Base-by-base conservation (phyloP, 129 eudicot genomes). In the Ambrosia artemisiifolia region DNA sequence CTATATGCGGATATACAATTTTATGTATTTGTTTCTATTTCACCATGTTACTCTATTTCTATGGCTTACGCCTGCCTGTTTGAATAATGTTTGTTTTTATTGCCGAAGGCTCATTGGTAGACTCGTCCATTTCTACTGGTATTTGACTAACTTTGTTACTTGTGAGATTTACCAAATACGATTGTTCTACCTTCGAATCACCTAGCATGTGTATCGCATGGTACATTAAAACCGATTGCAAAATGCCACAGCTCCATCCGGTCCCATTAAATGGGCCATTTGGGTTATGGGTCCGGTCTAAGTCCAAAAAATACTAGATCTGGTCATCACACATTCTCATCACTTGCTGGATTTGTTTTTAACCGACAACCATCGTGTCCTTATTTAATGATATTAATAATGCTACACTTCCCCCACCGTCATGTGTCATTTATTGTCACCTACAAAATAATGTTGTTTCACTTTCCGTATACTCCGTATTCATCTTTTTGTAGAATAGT, bases 391-490 rank as follows among this genome's bases (percentile, higher is more conserved):
- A 40, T 40, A 50, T 73, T 65, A 65, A 63, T 74, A 72, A 63
- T 55, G 68, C 56, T 40, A 61, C 28, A 42, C 17, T 32, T 59
- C 18, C 47, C 66, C 78, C 92, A 82, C 92, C 96, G 94, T 84
- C 94, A 80, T 63, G 73, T 56, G 11, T 40, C 42, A 54, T 12
- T 40, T 55, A 71, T 24, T 55, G 69, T 42, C 74, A 67, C 63
- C 86, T 50, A 51, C 35, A 68, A 73, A 51, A 50, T 77, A 53
- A 36, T 46, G 46, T 66, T 17, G 44, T 44, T 75, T 70, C 63
- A 18, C 67, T 62, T 80, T 85, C 84, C 86, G 90, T 88, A 88
- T 88, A 72, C 51, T 76, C 90, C 94, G 94, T 84, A 88, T 76
- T 76, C 70, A 48, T 66, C 47, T 80, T 32, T 76, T 75, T 62